These are phyloP conservation scores for Perkinsus olseni DNA, from an alignment of 169 alveolate genomes.

Conservation along the genomic window DNA sequence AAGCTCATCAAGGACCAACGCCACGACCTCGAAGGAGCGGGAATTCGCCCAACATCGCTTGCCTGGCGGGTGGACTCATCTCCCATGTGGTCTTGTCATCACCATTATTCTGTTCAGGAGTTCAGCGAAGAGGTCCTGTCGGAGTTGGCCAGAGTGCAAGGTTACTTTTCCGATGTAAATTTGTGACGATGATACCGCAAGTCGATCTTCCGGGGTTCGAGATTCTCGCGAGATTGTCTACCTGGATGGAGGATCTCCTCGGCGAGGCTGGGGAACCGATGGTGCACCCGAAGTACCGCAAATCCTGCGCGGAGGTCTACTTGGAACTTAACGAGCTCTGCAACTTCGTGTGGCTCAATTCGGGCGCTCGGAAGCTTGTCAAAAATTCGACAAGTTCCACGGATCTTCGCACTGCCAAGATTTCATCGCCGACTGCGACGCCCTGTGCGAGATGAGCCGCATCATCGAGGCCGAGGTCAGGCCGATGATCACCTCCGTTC, in stretches of 20 bases:
- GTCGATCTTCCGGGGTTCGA: neutral
- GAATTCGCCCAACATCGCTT: neutral
- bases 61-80: neutral
- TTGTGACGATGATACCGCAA: neutral
- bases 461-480: neutral
- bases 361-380: neutral
- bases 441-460: neutral
- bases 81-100: neutral
- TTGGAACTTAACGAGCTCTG: neutral
- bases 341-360: neutral
- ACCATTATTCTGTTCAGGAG: neutral
- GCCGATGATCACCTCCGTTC: neutral
- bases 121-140: neutral
- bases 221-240: neutral
- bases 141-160: neutral
- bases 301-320: neutral
- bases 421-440: neutral
- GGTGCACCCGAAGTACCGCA: neutral
- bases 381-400: neutral
- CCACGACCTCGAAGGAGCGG: neutral
- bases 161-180: neutral
- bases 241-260: neutral
- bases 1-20: neutral
- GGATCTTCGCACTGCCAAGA: neutral
- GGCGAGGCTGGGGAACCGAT: neutral